A percentile compares a stretch with the other conserved stretches of the same genome.
phyloP scores from a whole-genome alignment of 1,139 yeast species.

The Taphrina wiesneri region DNA sequence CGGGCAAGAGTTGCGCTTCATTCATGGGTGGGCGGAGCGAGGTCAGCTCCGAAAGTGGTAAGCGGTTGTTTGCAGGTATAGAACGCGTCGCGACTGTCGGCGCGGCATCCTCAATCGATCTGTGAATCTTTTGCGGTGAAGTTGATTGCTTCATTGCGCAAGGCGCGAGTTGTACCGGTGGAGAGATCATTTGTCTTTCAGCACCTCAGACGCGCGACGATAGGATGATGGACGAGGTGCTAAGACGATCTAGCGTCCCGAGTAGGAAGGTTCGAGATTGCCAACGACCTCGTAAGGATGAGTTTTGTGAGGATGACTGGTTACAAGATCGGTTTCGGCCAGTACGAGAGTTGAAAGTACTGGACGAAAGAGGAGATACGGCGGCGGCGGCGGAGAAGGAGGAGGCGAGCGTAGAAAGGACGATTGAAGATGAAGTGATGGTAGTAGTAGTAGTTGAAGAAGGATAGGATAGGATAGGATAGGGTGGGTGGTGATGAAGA shows the following conservation, averaged over 20 bases:
- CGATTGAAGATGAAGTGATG: background rate
- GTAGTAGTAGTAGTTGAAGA: background rate
- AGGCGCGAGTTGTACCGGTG: constrained; percentile 28
- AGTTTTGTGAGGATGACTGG: too few species aligned
- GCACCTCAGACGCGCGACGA: background rate
- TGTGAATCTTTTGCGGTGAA: constrained; percentile 16
- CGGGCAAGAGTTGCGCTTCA: constrained; percentile 21
- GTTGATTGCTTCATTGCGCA: constrained; percentile 12
- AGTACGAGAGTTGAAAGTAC: background rate
- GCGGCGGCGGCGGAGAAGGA: background rate
- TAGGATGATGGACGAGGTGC: background rate
- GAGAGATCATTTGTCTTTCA: constrained; percentile 19
- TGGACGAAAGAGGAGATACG: background rate
- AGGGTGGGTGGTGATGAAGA: background rate
- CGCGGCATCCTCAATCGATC: background rate
- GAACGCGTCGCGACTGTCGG: background rate
- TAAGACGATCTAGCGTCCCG: background rate
- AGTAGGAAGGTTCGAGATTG: background rate
- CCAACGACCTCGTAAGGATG: background rate
- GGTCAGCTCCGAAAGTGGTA: constrained; percentile 10
- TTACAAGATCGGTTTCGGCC: too few species aligned
- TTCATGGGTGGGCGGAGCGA: constrained; percentile 10
- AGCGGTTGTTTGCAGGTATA: background rate
- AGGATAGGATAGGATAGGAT: background rate
- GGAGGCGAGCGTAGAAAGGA: background rate